These are phyloP conservation scores for Fusarium verticillioides DNA, from an alignment of 2,329 filamentous ascomycete genomes.

Conservation along the genomic window DNA sequence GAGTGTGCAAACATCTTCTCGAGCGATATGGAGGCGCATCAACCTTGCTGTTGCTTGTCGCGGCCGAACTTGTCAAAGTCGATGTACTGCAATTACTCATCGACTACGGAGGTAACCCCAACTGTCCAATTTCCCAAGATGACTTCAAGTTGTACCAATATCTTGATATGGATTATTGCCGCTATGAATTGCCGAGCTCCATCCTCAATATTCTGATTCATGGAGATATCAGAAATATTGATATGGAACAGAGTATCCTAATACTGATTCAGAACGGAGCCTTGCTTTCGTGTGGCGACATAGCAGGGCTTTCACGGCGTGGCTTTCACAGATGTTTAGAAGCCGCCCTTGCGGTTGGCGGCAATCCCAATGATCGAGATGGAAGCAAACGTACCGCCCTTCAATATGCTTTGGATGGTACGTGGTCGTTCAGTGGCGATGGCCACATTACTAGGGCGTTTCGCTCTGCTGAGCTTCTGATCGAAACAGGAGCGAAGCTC, in stretches of 20 bases:
- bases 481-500: rapidly evolving
- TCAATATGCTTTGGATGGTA: background rate
- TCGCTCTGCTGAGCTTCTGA: background rate
- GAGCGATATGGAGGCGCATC: rapidly evolving
- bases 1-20: background rate
- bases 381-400: rapidly evolving
- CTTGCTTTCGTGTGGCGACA: rapidly evolving
- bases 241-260: background rate
- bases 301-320: rapidly evolving
- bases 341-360: rapidly evolving
- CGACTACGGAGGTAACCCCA: rapidly evolving
- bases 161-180: background rate
- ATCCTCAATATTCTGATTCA: no score
- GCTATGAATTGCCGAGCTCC: no score
- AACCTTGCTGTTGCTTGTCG: rapidly evolving
- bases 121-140: rapidly evolving
- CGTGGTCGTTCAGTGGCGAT: no score
- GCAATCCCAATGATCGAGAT: rapidly evolving
- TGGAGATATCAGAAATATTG: no score
- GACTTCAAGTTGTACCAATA: background rate
- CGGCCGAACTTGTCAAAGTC: rapidly evolving
- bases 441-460: no score
- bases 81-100: rapidly evolving
- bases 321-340: rapidly evolving
- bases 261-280: rapidly evolving